Conservation (phyloP, 2,329 filamentous ascomycete species). For the Calonectria crousiana region DNA sequence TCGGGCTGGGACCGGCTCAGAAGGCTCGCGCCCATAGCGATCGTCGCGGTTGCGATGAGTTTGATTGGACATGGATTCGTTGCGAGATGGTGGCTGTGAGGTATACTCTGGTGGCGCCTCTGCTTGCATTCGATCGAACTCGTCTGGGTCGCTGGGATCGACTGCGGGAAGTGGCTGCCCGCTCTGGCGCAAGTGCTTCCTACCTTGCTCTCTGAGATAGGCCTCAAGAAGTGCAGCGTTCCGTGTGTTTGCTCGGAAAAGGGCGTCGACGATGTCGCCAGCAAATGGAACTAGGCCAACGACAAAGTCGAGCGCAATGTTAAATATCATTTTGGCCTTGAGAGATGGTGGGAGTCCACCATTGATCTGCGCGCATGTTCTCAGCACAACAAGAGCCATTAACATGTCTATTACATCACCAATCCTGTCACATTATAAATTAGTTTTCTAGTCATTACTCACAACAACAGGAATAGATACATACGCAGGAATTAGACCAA, state of each 20-base stretch:
- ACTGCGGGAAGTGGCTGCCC: slow-evolving; percentile 60
- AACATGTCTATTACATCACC: slow-evolving; percentile 82
- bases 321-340: slow-evolving; percentile 80
- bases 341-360: slow-evolving; percentile 77
- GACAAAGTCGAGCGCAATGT: slow-evolving; percentile 80
- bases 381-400: slow-evolving; percentile 81
- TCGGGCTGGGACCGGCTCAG: slow-evolving; percentile 45
- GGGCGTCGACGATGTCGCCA: slow-evolving; percentile 80
- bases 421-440: slow-evolving; percentile 58
- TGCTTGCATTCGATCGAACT: slow-evolving; percentile 59
- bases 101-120: slow-evolving; percentile 45
- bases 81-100: slow-evolving; percentile 42
- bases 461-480: slow-evolving; percentile 50
- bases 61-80: slow-evolving; percentile 39
- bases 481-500: slow-evolving; percentile 86
- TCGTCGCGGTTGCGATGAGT: slow-evolving; percentile 32
- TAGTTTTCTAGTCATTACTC: background rate
- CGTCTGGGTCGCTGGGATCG: slow-evolving; percentile 66
- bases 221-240: slow-evolving; percentile 79
- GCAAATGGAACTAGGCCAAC: slow-evolving; percentile 81
- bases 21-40: slow-evolving; percentile 33
- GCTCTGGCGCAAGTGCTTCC: slow-evolving; percentile 63
- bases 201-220: slow-evolving; percentile 76
- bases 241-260: slow-evolving; percentile 80
- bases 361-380: slow-evolving; percentile 78